These are phyloP conservation scores for Tagetes patula DNA, from an alignment of 129 eudicot genomes.

Conservation along the genomic window DNA sequence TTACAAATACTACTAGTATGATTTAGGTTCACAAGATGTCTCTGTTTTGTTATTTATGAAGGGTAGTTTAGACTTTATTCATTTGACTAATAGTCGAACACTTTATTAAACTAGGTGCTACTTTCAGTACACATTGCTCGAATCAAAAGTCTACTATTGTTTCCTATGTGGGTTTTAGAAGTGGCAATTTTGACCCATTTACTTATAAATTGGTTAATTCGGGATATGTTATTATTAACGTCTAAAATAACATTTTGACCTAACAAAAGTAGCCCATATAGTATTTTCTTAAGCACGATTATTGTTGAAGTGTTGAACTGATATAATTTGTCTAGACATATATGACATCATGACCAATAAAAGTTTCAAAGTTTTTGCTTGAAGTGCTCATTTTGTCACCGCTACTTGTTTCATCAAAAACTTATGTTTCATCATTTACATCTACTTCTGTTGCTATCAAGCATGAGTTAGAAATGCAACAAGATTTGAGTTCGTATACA, in stretches of 20 bases:
- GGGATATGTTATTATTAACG: neutral
- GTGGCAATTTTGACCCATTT: neutral
- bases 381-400: neutral
- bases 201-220: neutral
- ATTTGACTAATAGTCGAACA: slow-evolving; percentile 3
- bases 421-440: neutral
- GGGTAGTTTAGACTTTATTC: neutral
- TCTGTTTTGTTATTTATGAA: neutral
- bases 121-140: slow-evolving; percentile 1
- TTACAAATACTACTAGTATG: neutral
- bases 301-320: neutral
- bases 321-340: neutral
- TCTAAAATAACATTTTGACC: neutral
- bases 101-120: neutral
- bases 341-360: neutral
- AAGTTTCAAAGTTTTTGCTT: neutral
- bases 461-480: slow-evolving; percentile 18
- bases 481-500: slow-evolving; percentile 4
- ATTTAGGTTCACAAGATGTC: neutral
- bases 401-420: neutral
- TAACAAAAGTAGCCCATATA: neutral
- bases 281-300: neutral
- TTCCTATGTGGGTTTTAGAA: neutral
- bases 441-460: neutral
- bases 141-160: neutral